A percentile compares a stretch with the other conserved stretches of the same genome.
Evolutionary conservation across 805 yeast species (phyloP).

Genomic region (Hemisphaericaspora nanyangensis): DNA sequence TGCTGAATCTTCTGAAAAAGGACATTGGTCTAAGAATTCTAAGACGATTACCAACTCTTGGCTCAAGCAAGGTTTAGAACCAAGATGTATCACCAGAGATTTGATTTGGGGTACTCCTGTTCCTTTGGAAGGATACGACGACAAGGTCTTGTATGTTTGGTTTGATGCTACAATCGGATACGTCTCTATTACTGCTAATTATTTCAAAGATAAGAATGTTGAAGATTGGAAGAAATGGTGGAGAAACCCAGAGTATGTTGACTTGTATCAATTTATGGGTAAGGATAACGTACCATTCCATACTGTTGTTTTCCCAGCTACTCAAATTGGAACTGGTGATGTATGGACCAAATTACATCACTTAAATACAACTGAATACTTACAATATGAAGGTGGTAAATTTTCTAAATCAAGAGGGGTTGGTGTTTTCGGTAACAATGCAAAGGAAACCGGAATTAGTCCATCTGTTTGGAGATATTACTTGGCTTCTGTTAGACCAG

Average conservation of each 20-base stretch:
- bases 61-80: constrained; percentile 88
- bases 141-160: constrained; percentile 97
- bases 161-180: constrained; percentile 98
- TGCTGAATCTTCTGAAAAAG: constrained; percentile 59
- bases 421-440: constrained; percentile 98
- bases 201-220: constrained; percentile 39
- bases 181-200: constrained; percentile 92
- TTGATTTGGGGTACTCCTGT: constrained; percentile 98
- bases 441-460: constrained; percentile 85
- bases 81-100: constrained; percentile 97
- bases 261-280: constrained; percentile 97
- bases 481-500: constrained; percentile 89
- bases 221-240: constrained; percentile 87
- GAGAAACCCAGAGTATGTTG: constrained; percentile 85
- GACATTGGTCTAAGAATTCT: constrained; percentile 91
- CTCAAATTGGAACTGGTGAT: constrained; percentile 84
- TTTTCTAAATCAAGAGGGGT: constrained; percentile 97
- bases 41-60: constrained; percentile 86
- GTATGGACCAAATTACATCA: constrained; percentile 90
- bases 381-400: constrained; percentile 97
- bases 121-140: constrained; percentile 79
- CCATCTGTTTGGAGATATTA: constrained; percentile 98
- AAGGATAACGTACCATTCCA: constrained; percentile 99
- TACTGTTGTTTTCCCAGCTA: constrained; percentile 94
- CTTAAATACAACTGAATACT: constrained; percentile 89